Base-by-base conservation (phyloP, 179 eudicot genomes). In the Carnegiea gigantea region DNA sequence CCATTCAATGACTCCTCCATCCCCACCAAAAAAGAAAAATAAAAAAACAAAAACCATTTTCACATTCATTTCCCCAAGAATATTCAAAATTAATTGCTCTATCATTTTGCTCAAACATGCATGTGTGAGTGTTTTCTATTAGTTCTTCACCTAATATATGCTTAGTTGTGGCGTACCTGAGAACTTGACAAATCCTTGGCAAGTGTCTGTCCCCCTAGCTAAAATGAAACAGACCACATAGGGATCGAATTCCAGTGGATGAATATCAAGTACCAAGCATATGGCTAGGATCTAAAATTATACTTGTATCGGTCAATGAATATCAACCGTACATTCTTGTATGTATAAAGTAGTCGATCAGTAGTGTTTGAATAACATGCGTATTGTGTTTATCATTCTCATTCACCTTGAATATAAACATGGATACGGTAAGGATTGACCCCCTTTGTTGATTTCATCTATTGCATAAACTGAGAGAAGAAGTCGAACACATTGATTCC, bases 161-260 rank as follows among this genome's bases (percentile, higher is more conserved):
- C 73, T 30, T 13, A 70, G n/a, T 36, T 70, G 46, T 13, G 21
- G 7, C 21, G 15, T 70, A 36, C 23, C 73, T 70, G 73, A 70
- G 18, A 67, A 30, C 36, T 70, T 2, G 73, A 70, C 73, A 70
- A 13, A 36, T 33, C 73, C 21, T 70, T 70, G 40, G 73, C 73
- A 30, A 70, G 73, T 70, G 73, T 70, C 46, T 18, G 1, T 30
- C 40, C 9, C 21, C n/a, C 73, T 70, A n/a, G n/a, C n/a, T n/a
- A 12, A 65, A 24, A 65, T 65, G 71, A 65, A 18, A 65, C 38
- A 65, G 71, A 65, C 70, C 26, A 30, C 43, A 15, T 70, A 70
- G 40, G 73, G 43, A n/a, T n/a, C n/a, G n/a, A 70, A 36, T 70
- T 70, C 23, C 36, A 30, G 73, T 70, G 73, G 73, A 70, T 70